phyloP scores from a whole-genome alignment of 1,284 basidiomycete genomes.

The Stereum hirsutum region DNA sequence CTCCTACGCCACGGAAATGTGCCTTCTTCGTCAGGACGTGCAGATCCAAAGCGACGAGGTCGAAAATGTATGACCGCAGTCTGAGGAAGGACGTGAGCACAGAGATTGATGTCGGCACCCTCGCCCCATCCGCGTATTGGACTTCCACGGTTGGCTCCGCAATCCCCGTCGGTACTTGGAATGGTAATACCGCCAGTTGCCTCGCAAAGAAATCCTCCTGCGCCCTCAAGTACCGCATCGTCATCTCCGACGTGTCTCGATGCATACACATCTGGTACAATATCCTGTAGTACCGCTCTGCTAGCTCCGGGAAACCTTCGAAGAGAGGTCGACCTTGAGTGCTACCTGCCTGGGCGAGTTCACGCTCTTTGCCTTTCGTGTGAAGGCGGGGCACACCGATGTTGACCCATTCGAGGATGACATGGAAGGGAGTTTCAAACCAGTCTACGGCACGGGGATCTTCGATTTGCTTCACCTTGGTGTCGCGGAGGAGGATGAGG shows the following conservation, averaged over 20 bases:
- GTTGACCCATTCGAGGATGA: slow-evolving; percentile 73
- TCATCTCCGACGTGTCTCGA: slow-evolving; percentile 73
- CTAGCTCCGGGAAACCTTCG: slow-evolving; percentile 65
- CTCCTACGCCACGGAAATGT: slow-evolving; percentile 60
- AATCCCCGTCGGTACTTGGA: slow-evolving; percentile 39
- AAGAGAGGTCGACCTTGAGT: slow-evolving; percentile 56
- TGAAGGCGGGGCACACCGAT: slow-evolving; percentile 52
- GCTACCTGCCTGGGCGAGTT: slow-evolving; percentile 19
- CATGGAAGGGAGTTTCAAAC: slow-evolving; percentile 68
- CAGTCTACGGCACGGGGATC: slow-evolving; percentile 70
- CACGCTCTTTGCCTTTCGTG: slow-evolving; percentile 34
- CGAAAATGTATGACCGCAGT: slow-evolving; percentile 78
- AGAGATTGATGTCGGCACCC: slow-evolving; percentile 67
- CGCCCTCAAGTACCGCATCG: slow-evolving; percentile 83
- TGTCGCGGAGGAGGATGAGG: slow-evolving; percentile 75
- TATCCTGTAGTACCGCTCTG: slow-evolving; percentile 81
- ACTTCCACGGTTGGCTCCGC: slow-evolving; percentile 56
- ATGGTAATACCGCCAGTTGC: slow-evolving; percentile 72
- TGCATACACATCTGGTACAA: slow-evolving; percentile 85
- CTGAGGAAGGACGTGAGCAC: slow-evolving; percentile 75
- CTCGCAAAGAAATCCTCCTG: slow-evolving; percentile 85
- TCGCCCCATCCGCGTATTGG: slow-evolving; percentile 62
- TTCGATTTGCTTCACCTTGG: slow-evolving; percentile 51
- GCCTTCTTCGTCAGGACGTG: slow-evolving; percentile 79
- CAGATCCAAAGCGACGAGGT: slow-evolving; percentile 83